Evolutionary conservation across 345 rosid genomes (phyloP), one percentile per base, ranked within the genome.

Genomic region (Mallotus nudiflorus): DNA sequence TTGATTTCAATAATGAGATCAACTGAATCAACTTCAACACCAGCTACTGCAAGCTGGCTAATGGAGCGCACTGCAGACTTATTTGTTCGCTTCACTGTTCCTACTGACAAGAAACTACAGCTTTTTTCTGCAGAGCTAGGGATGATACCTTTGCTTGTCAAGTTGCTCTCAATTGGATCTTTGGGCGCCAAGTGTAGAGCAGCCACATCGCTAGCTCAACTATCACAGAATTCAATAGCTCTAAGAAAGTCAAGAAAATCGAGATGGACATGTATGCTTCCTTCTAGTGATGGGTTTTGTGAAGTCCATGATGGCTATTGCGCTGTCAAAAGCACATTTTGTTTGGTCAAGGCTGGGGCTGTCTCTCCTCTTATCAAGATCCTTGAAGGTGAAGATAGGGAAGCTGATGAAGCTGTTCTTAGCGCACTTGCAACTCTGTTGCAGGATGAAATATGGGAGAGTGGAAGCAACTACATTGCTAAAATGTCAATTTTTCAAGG

Each of bases 311-410:
- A 82, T 18, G 83, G 83, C 3, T 66, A 70, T 39, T 89, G 95
- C 77, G 19, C 10, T 20, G 83, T 78, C 33, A 89, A 78, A 55
- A 78, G 31, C 67, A 85, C 87, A 25, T 83, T 89, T 62, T 89
- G 95, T 75, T 59, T 89, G 70, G 85, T 87, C 63, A 85, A 87
- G 78, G 86, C 91, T 1, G 82, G 86, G 4, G 91, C 91, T 0
- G 28, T 84, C 22, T 27, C 79, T 65, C 84, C 87, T 10, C 39
- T 89, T 65, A 62, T 87, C 76, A 82, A 74, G 56, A 58, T 76
- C 35, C 40, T 89, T 73, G 84, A 80, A 72, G 85, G 87, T 4
- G 25, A 70, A 6, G 86, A 82, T 27, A 78, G 85, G 72, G 88
- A 76, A 73, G 87, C 86, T 0, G 84, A 84, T 68, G 95, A 85